These are phyloP conservation scores for Rhodotorula sp. DNA, from an alignment of 1,284 basidiomycete genomes.

Conservation along the genomic window DNA sequence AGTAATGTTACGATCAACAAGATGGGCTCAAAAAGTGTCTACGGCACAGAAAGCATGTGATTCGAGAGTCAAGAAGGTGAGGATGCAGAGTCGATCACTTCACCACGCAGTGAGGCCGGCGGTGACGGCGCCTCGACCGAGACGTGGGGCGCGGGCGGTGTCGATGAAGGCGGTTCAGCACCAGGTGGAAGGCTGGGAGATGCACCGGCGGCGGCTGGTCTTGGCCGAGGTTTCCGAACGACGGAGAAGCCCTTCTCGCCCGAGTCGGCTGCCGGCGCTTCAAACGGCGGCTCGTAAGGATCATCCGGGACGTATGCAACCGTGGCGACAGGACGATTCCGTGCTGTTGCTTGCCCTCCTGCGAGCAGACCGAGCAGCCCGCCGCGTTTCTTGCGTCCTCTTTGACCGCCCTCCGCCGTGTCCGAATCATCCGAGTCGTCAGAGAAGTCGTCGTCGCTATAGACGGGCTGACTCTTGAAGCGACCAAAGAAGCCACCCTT, in stretches of 20 bases:
- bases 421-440: constrained; percentile 30
- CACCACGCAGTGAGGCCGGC: constrained; percentile 15
- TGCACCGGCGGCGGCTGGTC: constrained; percentile 6
- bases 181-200: not conserved
- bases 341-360: not conserved
- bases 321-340: not conserved
- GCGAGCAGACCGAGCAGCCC: constrained; percentile 10
- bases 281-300: constrained; percentile 7
- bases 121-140: constrained; percentile 30
- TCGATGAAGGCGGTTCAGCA: not conserved
- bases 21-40: not conserved
- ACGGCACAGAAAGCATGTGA: too few species aligned
- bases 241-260: constrained; percentile 37
- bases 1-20: not conserved
- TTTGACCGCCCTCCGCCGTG: constrained; percentile 11
- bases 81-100: constrained; percentile 1
- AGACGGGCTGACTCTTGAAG: constrained; percentile 27
- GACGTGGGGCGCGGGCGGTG: constrained; percentile 17
- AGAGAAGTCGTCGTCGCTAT: constrained; percentile 26
- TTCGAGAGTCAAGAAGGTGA: not conserved
- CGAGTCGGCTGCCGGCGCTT: constrained; percentile 4
- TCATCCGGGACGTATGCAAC: not conserved
- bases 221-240: constrained; percentile 30
- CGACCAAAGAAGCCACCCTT: constrained; percentile 36
- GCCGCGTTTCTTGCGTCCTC: not conserved